Percentiles rank a stretch among this genome's conserved stretches.
Evolutionary conservation across 2,329 filamentous ascomycete genomes (phyloP).

Genomic region (Aspergillus japonicus): DNA sequence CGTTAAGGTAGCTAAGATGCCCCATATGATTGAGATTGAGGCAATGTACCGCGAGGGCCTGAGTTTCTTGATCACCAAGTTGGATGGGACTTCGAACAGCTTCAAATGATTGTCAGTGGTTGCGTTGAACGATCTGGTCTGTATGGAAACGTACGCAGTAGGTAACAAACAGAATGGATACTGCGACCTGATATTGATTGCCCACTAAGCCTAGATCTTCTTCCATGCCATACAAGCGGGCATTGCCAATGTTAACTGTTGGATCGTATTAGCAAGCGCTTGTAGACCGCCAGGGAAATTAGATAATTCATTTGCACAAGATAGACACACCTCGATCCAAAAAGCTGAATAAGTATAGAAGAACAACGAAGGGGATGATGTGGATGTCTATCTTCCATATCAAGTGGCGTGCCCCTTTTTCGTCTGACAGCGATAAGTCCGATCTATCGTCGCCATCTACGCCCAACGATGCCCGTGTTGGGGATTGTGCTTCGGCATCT

Average conservation of each 20-base stretch:
- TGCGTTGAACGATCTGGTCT: background rate
- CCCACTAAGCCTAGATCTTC: slow-evolving; percentile 59
- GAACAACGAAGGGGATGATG: slow-evolving; percentile 42
- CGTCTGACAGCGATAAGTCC: slow-evolving; percentile 25
- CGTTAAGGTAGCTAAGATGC: slow-evolving; percentile 49
- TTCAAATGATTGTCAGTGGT: slow-evolving; percentile 18
- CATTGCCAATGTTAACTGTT: slow-evolving; percentile 70
- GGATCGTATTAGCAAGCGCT: slow-evolving; percentile 12
- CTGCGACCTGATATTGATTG: slow-evolving; percentile 68
- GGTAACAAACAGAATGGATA: slow-evolving; percentile 67
- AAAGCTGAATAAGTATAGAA: slow-evolving; percentile 70
- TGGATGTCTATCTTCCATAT: slow-evolving; percentile 43
- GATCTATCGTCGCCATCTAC: slow-evolving; percentile 16
- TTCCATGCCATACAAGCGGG: slow-evolving; percentile 63
- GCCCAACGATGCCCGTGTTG: slow-evolving; percentile 6
- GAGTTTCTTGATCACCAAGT: slow-evolving; percentile 63
- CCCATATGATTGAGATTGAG: slow-evolving; percentile 61
- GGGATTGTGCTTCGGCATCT: slow-evolving; percentile 16
- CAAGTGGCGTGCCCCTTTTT: slow-evolving; percentile 29
- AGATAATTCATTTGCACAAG: too few relatives aligned
- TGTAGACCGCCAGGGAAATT: background rate
- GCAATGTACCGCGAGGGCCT: slow-evolving; percentile 60
- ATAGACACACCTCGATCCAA: slow-evolving; percentile 56
- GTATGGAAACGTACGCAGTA: slow-evolving; percentile 47
- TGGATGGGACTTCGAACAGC: slow-evolving; percentile 63